Evolutionary conservation across 2,329 filamentous ascomycete species (phyloP).

Genomic region (Cladosporium phlei): DNA sequence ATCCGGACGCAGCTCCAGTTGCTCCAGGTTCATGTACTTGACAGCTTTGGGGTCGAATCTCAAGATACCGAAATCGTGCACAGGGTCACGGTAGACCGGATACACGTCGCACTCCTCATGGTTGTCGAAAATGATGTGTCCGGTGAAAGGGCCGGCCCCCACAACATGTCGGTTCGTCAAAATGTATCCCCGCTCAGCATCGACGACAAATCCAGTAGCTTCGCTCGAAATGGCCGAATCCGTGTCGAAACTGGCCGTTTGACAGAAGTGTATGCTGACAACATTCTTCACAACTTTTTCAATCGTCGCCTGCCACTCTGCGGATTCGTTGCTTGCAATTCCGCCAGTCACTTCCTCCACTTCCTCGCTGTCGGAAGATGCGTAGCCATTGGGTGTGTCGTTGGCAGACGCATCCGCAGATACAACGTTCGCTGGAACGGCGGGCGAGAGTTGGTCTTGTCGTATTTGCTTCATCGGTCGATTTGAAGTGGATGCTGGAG

Average conservation of each 20-base stretch:
- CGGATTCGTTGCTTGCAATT: constrained; percentile 57
- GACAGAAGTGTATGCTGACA: constrained; percentile 97
- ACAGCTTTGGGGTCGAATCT: constrained; percentile 93
- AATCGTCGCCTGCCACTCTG: constrained; percentile 93
- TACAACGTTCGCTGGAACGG: constrained; percentile 25
- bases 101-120: constrained; percentile 94
- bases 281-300: constrained; percentile 91
- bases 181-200: constrained; percentile 77
- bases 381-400: constrained; percentile 32
- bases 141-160: constrained; percentile 92
- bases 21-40: constrained; percentile 90
- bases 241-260: constrained; percentile 98
- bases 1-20: constrained; percentile 76
- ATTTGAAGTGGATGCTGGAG: constrained; percentile 27
- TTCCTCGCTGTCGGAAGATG: constrained; percentile 37
- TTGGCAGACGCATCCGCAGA: constrained; percentile 22
- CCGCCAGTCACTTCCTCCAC: constrained; percentile 44
- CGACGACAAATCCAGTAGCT: constrained; percentile 95
- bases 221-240: constrained; percentile 89
- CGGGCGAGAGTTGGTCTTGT: constrained; percentile 21
- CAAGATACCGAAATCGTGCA: constrained; percentile 96
- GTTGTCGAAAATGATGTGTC: constrained; percentile 97
- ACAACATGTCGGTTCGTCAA: constrained; percentile 71
- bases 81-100: constrained; percentile 94
- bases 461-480: constrained; percentile 34